These are phyloP conservation scores for Guyanaporus albipodus DNA, from an alignment of 768 basidiomycete species.

Conservation along the genomic window DNA sequence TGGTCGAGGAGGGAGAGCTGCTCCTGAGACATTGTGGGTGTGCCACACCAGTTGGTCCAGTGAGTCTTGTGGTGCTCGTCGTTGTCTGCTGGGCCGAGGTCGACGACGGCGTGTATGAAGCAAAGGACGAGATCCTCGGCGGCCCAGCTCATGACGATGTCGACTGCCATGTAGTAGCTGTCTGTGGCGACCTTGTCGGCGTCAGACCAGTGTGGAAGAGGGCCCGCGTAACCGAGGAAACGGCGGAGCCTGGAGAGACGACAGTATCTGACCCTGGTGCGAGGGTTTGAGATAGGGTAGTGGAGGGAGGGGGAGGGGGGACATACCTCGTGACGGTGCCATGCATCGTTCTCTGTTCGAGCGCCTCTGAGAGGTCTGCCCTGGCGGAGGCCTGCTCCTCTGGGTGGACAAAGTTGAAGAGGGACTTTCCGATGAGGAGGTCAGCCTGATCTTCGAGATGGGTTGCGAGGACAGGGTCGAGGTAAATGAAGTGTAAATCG, in stretches of 20 bases:
- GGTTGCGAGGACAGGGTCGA: constrained; percentile 71
- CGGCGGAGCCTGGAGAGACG: constrained; percentile 72
- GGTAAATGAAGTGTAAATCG: constrained; percentile 73
- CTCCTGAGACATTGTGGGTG: constrained; percentile 54
- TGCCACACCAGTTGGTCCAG: constrained; percentile 91
- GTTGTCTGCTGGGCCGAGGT: constrained; percentile 66
- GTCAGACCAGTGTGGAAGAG: constrained; percentile 52
- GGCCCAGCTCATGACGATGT: constrained; percentile 88
- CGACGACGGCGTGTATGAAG: constrained; percentile 81
- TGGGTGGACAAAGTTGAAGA: constrained; percentile 79
- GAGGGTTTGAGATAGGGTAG: constrained; percentile 22
- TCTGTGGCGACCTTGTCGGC: constrained; percentile 68
- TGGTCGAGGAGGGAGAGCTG: constrained; percentile 58
- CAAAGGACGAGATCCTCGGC: constrained; percentile 84
- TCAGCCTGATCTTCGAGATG: constrained; percentile 73
- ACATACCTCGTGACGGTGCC: constrained; percentile 77
- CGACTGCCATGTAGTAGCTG: constrained; percentile 77
- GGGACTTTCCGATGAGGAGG: constrained; percentile 63
- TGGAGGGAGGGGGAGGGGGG: constrained; percentile 1
- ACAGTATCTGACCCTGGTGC: constrained; percentile 68
- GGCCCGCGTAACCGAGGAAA: constrained; percentile 63
- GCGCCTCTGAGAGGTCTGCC: constrained; percentile 67
- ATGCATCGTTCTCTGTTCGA: constrained; percentile 71
- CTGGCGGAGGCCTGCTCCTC: constrained; percentile 76
- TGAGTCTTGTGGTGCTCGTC: constrained; percentile 68